phyloP scores from a whole-genome alignment of 208 protist genomes.

The Trichomonas tenax region DNA sequence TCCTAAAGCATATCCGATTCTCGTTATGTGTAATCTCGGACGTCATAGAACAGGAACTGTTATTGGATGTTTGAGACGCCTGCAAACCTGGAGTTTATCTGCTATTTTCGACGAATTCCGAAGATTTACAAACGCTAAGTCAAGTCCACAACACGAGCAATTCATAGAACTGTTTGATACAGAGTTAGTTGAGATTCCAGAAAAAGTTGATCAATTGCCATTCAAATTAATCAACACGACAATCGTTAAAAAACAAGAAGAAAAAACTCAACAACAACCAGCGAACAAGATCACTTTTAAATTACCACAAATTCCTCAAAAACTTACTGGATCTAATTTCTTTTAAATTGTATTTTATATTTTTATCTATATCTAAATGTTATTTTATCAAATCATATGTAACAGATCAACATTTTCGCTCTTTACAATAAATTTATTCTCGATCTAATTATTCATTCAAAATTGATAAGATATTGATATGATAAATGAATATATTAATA shows the following conservation, averaged over 20 bases:
- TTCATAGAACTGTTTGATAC: constrained; percentile 96
- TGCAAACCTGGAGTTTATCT: constrained; percentile 87
- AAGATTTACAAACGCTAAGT: constrained; percentile 66
- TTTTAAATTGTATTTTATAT: neutral
- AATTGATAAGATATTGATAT: no score
- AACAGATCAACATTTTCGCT: no score
- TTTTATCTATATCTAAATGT: neutral
- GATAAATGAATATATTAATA: no score
- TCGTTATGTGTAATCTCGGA: constrained; percentile 81
- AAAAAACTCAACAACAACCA: neutral
- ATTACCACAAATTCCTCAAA: neutral
- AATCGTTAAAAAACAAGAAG: neutral
- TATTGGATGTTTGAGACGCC: constrained; percentile 83
- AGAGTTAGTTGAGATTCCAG: constrained; percentile 60
- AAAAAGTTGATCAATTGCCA: neutral
- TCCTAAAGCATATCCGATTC: constrained; percentile 71
- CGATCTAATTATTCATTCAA: no score
- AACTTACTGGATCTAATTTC: neutral
- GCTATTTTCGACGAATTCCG: constrained; percentile 90
- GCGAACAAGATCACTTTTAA: neutral
- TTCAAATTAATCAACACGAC: neutral
- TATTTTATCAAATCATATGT: no score
- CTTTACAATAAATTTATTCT: no score
- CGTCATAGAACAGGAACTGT: constrained; percentile 85
- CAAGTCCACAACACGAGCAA: constrained; percentile 78